Base-by-base conservation (phyloP, 1,139 yeast genomes). In the Debaryomycetaceae sp. region DNA sequence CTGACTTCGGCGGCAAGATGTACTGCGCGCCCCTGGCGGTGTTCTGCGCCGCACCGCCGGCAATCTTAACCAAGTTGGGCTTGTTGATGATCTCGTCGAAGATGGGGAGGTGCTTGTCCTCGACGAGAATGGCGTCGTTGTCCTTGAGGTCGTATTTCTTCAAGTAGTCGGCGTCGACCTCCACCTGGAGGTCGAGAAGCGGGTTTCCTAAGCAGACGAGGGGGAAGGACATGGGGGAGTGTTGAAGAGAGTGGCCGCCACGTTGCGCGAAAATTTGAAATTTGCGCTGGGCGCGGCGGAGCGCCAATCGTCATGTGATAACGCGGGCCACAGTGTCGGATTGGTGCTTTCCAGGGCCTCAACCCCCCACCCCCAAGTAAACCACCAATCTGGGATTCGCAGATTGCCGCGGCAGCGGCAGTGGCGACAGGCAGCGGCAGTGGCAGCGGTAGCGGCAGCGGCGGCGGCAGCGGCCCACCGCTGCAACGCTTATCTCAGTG, bases 21-120 rank as follows among this genome's bases (percentile, higher is more conserved):
- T 86, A 89, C 56, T 91, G 96, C 32, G 97, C 97, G 53, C 96
- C 99, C 67, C 99, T 80, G 38, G 98, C 96, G 42, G 98, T 81
- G 69, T 91, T 91, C 68, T 91, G 99, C 39, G 97, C 98, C 48
- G 99, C 98, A 58, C 99, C 99, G 47, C 99, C 99, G 40, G 99
- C 98, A 47, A 91, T 77, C 42, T 79, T 65, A 52, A 78, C 75
- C 45, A 84, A 79, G 40, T 71, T 76, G 26, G 74, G 67, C 56
- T 67, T 65, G 32, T 69, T 59, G 42, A 85, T 65, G 45, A 83
- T 73, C 61, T 89, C 97, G 37, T 75, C 81, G 58, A 70, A 91
- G 56, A 91, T 84, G 35, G 89, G 85, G 75, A 80, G 63, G 65
- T 86, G 96, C 61, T 81, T 75, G 44, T 79, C 89, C 50, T 89